These are phyloP conservation scores for Miscanthus lutarioriparius DNA, from an alignment of 176 grass and related monocot genomes.

Conservation along the genomic window DNA sequence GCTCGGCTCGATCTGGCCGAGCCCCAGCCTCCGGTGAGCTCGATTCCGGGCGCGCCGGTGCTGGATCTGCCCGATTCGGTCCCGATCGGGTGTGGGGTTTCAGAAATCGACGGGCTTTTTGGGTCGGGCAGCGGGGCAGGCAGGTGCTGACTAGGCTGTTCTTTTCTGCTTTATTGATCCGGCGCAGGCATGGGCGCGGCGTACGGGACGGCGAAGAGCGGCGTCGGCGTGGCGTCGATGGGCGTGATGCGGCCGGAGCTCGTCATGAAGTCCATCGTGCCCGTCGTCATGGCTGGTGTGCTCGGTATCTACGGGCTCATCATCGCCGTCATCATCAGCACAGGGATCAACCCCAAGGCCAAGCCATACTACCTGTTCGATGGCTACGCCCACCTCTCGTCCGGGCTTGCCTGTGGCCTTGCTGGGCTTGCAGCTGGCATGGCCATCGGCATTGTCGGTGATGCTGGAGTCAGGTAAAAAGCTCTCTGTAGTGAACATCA, in stretches of 20 bases:
- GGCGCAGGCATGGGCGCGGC: constrained; percentile 90
- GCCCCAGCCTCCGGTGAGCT: not conserved
- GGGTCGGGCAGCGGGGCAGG: not conserved
- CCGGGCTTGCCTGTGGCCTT: constrained; percentile 82
- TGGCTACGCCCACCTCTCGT: constrained; percentile 90
- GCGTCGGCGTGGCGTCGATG: constrained; percentile 97
- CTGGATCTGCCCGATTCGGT: not conserved
- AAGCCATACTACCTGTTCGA: constrained; percentile 97
- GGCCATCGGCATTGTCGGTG: constrained; percentile 97
- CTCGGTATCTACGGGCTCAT: constrained; percentile 97
- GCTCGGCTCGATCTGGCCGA: not conserved
- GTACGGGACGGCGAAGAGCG: constrained; percentile 98
- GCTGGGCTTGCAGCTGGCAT: constrained; percentile 89
- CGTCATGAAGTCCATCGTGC: constrained; percentile 99
- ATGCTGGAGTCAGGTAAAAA: constrained; percentile 88
- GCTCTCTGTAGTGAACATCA: not conserved
- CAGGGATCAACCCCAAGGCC: constrained; percentile 97
- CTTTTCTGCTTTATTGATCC: not conserved
- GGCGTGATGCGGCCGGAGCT: constrained; percentile 99
- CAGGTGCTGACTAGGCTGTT: not conserved
- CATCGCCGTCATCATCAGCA: constrained; percentile 96
- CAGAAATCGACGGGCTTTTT: not conserved
- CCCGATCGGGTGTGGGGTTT: not conserved
- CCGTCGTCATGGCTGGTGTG: constrained; percentile 98
- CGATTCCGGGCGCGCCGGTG: not conserved